A percentile compares a stretch with the other conserved stretches of the same genome.
These are phyloP conservation scores for Metarhizium brunneum DNA, from an alignment of 2,329 filamentous ascomycete genomes.

Conservation along the genomic window DNA sequence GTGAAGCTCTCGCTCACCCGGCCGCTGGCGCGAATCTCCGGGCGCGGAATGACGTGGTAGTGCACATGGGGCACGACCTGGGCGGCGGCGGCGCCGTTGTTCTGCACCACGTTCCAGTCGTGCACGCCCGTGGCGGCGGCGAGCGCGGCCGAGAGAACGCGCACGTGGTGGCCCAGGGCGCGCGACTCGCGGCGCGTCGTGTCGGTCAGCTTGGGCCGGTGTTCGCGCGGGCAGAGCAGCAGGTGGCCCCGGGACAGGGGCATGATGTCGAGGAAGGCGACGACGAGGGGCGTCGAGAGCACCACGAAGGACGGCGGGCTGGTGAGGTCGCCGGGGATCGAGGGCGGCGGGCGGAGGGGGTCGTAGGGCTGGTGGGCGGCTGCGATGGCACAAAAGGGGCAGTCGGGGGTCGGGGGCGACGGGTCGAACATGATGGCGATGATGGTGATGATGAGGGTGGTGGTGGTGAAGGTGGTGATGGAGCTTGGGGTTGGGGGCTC, in stretches of 20 bases:
- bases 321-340: constrained; percentile 22
- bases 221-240: constrained; percentile 67
- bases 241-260: constrained; percentile 78
- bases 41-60: constrained; percentile 87
- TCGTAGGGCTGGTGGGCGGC: constrained; percentile 37
- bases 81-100: constrained; percentile 81
- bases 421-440: constrained; percentile 23
- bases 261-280: constrained; percentile 91
- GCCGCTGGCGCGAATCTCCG: constrained; percentile 50
- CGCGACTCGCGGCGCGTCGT: constrained; percentile 52
- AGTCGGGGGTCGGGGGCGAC: constrained; percentile 25
- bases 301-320: constrained; percentile 52
- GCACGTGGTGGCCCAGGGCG: constrained; percentile 59
- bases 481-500: too few species aligned
- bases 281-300: constrained; percentile 64
- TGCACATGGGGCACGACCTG: constrained; percentile 92
- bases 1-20: constrained; percentile 58
- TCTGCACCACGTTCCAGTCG: constrained; percentile 97
- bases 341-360: constrained; percentile 31
- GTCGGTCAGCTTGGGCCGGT: constrained; percentile 71
- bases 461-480: not conserved
- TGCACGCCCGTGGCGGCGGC: constrained; percentile 57
- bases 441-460: not conserved
- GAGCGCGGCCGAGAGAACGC: constrained; percentile 64
- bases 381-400: constrained; percentile 56